These are phyloP conservation scores for Schizothecium vesticola DNA, from an alignment of 495 filamentous ascomycete genomes.

Conservation along the genomic window DNA sequence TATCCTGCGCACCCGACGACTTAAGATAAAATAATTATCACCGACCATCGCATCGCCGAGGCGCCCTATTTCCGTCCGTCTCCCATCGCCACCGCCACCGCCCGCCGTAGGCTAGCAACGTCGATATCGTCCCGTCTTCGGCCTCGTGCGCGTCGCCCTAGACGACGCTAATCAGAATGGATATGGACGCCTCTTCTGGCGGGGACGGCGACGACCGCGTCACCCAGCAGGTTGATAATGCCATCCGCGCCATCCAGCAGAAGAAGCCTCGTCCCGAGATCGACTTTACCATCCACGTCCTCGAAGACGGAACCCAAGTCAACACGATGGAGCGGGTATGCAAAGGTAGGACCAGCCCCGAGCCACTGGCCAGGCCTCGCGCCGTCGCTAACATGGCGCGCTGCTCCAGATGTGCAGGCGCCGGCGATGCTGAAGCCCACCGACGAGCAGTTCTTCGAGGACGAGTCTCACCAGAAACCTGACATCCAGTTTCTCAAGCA, in stretches of 20 bases:
- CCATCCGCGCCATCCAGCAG: conserved; percentile 75
- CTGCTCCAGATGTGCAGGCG: conserved; percentile 79
- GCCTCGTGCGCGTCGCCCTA: neutral
- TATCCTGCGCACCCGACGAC: neutral
- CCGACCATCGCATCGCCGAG: neutral
- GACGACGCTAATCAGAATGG: conserved; percentile 6
- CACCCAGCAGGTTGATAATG: conserved; percentile 56
- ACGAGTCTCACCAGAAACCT: conserved; percentile 79
- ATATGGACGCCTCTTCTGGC: conserved; percentile 21
- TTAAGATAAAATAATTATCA: neutral
- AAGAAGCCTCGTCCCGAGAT: conserved; percentile 96
- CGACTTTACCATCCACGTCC: conserved; percentile 93
- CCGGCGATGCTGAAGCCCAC: conserved; percentile 86
- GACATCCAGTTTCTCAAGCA: conserved; percentile 93
- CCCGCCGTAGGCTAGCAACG: neutral
- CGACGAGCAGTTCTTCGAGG: conserved; percentile 68
- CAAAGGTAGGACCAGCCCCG: conserved; percentile 64
- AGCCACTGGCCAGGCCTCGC: neutral
- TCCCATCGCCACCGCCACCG: neutral
- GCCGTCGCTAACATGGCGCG: conserved; percentile 8
- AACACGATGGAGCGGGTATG: conserved; percentile 92
- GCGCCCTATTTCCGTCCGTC: neutral
- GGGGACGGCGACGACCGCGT: conserved; percentile 32
- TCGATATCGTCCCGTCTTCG: neutral
- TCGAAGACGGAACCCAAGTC: conserved; percentile 95